Percentiles rank a stretch among this genome's conserved stretches.
These are phyloP conservation scores for Phlyctochytrium planicorne DNA, from an alignment of 192 early-diverging fungal species.

Conservation along the genomic window DNA sequence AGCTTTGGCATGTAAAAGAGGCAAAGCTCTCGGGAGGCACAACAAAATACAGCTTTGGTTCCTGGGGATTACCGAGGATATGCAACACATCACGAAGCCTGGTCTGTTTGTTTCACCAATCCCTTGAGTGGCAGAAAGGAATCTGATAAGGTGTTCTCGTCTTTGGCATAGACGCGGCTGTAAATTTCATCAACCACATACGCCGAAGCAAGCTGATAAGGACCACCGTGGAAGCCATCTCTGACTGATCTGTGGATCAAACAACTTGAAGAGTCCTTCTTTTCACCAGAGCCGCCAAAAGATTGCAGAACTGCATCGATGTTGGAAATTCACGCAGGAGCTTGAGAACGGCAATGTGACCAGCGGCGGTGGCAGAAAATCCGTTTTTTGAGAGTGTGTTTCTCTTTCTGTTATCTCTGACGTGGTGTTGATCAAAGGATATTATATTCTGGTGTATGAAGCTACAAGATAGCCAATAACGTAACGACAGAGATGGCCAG, in stretches of 20 bases:
- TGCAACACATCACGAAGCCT: not conserved
- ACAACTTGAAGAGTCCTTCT: not conserved
- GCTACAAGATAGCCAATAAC: too few species aligned
- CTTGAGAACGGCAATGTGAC: too few species aligned
- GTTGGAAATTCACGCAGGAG: not conserved
- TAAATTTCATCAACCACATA: conserved; percentile 3
- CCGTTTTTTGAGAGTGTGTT: too few species aligned
- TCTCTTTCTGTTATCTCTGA: too few species aligned
- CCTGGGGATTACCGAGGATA: conserved; percentile 2
- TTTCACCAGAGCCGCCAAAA: conserved; percentile 1
- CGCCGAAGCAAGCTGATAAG: conserved; percentile 2
- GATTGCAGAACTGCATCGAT: conserved; percentile 3
- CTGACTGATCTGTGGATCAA: conserved; percentile 3
- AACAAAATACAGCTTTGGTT: conserved; percentile 3
- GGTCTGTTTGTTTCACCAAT: not conserved
- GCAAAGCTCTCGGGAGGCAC: not conserved
- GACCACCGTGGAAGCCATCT: conserved; percentile 1
- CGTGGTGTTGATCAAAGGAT: too few species aligned
- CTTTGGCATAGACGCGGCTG: not conserved
- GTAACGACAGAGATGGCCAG: too few species aligned
- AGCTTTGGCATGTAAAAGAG: conserved; percentile 3
- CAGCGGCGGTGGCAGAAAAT: too few species aligned
- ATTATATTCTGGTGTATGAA: too few species aligned
- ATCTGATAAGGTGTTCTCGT: conserved; percentile 4
- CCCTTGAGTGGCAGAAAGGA: conserved; percentile 1